Percentiles rank a stretch among this genome's conserved stretches.
Evolutionary conservation across 1,284 basidiomycete species (phyloP).

Genomic region (Polyporus tsugae): DNA sequence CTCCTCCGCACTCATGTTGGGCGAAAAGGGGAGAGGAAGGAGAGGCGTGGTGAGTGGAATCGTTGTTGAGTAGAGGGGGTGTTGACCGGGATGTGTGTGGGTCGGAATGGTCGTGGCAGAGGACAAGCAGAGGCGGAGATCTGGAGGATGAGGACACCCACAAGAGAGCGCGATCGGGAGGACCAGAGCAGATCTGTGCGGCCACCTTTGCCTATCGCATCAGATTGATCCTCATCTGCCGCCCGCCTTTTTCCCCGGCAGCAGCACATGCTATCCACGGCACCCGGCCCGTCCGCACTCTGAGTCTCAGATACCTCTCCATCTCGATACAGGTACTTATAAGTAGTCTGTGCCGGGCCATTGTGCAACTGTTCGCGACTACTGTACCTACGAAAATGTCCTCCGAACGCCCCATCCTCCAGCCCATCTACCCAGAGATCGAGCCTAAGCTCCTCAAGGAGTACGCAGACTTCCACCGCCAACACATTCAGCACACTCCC

Average conservation of each 20-base stretch:
- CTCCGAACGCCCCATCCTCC: slow-evolving; percentile 40
- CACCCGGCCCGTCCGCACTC: background rate
- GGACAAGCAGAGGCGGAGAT: slow-evolving; percentile 7
- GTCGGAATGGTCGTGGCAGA: background rate
- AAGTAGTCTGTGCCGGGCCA: background rate
- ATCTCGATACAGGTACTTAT: background rate
- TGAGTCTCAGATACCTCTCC: no score
- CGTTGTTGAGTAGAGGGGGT: background rate
- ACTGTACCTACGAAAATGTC: slow-evolving; percentile 31
- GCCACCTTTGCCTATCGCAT: slow-evolving; percentile 22
- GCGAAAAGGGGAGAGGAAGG: background rate
- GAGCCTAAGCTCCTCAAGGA: slow-evolving; percentile 65
- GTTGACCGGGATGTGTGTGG: background rate
- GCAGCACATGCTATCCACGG: background rate
- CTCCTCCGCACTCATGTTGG: slow-evolving; percentile 31
- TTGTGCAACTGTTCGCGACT: background rate
- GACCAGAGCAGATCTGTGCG: slow-evolving; percentile 1
- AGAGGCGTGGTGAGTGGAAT: background rate
- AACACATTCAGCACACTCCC: slow-evolving; percentile 51
- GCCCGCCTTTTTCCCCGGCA: slow-evolving; percentile 1
- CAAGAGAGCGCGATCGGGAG: slow-evolving; percentile 1
- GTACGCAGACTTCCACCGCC: slow-evolving; percentile 68
- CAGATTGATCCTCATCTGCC: slow-evolving; percentile 29
- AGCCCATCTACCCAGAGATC: slow-evolving; percentile 68
- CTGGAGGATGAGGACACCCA: background rate